Evolutionary conservation across 2,329 filamentous ascomycete genomes (phyloP).

Genomic region (Penicillium sp.): DNA sequence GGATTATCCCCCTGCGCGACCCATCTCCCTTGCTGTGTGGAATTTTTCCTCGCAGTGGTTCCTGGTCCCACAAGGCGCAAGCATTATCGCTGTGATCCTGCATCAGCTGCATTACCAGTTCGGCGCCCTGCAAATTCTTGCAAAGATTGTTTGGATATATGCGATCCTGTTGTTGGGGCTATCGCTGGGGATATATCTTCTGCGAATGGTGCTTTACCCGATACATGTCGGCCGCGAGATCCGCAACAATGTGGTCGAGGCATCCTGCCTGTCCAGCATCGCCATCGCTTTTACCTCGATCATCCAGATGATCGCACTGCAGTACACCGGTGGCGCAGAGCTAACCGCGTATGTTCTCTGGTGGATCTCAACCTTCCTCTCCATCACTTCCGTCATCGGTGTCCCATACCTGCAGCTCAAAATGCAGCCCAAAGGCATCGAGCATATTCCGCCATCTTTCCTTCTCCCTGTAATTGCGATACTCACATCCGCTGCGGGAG

Average conservation of each 20-base stretch:
- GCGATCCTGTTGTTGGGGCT: conserved; percentile 40
- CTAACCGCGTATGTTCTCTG: conserved; percentile 45
- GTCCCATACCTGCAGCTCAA: conserved; percentile 44
- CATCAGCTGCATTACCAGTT: conserved; percentile 49
- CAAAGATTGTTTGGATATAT: conserved; percentile 46
- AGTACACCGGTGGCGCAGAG: conserved; percentile 33
- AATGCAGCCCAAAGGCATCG: conserved; percentile 42
- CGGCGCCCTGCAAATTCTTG: conserved; percentile 40
- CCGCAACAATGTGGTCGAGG: conserved; percentile 38
- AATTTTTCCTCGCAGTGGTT: conserved; percentile 46
- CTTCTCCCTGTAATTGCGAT: conserved; percentile 47
- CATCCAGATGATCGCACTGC: conserved; percentile 56
- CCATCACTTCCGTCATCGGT: conserved; percentile 36
- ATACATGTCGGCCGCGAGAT: conserved; percentile 36
- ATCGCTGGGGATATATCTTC: conserved; percentile 36
- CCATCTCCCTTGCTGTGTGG: conserved; percentile 30
- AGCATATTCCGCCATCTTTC: conserved; percentile 39
- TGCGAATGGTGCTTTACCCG: conserved; percentile 40
- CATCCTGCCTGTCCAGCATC: conserved; percentile 46
- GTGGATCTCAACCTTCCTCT: conserved; percentile 45
- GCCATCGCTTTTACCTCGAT: conserved; percentile 43
- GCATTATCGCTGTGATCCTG: conserved; percentile 43
- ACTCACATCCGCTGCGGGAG: conserved; percentile 46
- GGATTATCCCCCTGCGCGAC: not conserved
- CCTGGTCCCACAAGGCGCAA: conserved; percentile 45